Evolutionary conservation across 768 basidiomycete genomes (phyloP), one percentile per base, ranked within the genome.

Genomic region (Naganishia antarctica): DNA sequence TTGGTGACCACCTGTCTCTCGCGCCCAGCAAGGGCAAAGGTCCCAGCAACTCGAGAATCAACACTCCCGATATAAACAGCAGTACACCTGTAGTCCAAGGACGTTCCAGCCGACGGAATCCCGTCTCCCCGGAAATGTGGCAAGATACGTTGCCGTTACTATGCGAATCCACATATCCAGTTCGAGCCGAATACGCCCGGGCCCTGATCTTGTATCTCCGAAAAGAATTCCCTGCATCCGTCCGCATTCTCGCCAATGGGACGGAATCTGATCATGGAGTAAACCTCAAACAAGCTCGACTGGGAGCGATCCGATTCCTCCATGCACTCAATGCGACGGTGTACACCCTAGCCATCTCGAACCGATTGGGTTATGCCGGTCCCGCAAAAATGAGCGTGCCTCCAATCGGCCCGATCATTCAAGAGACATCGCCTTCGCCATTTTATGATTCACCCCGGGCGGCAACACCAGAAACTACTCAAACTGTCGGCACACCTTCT

Each of bases 121-220:
- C 73, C 66, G 83, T 96, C 32, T 81, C 87, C 3, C 86, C 88
- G 29, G 90, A 91, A 72, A 83, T 87, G 34, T 94, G 91, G 91
- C 89, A 91, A 73, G 91, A 94, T 66, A 92, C 89, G 1, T 76
- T 94, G 46, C 87, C 86, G 50, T 80, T 96, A 28, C 78, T 94
- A 4, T 93, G 90, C 73, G 90, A 94, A 73, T 75, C 79, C 13
- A 86, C 90, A 63, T 86, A 84, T 70, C 79, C 83, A n/a, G 85
- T 93, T 23, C 85, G 92, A 61, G 83, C 84, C 13, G 88, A 89
- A 68, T 93, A 91, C 73, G 83, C 86, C 0, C 79, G 82, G 40
- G 84, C 86, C 4, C 77, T 96, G n/a, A 78, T 87, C 3, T 84
- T 85, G 49, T 96, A 91, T 78, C 78, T 93, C 66, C 80, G 83